phyloP scores from a whole-genome alignment of 2,329 filamentous ascomycete genomes.

The Tolypocladium amazonense region DNA sequence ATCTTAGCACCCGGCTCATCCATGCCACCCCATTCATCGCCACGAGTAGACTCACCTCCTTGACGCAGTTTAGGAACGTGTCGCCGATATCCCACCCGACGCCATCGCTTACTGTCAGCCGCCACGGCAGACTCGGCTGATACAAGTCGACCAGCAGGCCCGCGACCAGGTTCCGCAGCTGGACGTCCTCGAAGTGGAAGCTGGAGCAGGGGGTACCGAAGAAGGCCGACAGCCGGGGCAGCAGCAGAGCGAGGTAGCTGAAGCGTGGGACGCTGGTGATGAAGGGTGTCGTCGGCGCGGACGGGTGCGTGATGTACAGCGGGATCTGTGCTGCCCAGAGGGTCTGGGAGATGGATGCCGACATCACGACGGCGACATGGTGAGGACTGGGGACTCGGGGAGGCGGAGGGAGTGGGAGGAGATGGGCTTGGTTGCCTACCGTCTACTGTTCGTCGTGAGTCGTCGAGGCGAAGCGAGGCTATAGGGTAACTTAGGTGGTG shows the following conservation, averaged over 20 bases:
- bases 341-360: constrained; percentile 26
- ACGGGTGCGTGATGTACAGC: constrained; percentile 41
- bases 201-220: constrained; percentile 45
- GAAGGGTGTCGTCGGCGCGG: constrained; percentile 36
- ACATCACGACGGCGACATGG: constrained; percentile 12
- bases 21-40: neutral
- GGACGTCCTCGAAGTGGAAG: constrained; percentile 46
- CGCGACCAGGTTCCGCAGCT: constrained; percentile 41
- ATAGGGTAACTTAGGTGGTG: neutral
- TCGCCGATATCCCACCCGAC: constrained; percentile 49
- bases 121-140: constrained; percentile 43
- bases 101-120: constrained; percentile 42
- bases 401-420: neutral
- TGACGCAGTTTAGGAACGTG: constrained; percentile 54
- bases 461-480: neutral
- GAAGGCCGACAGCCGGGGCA: constrained; percentile 42
- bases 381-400: constrained; percentile 1
- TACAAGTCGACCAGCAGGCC: constrained; percentile 48
- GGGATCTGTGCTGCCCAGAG: constrained; percentile 47
- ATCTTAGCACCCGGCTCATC: neutral
- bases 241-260: constrained; percentile 46
- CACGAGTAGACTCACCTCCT: constrained; percentile 37
- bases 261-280: constrained; percentile 46
- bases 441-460: neutral
- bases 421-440: neutral